A percentile compares a stretch with the other conserved stretches of the same genome.
phyloP scores from a whole-genome alignment of 164 flowering plant species.

The Magnolia changhungtana region DNA sequence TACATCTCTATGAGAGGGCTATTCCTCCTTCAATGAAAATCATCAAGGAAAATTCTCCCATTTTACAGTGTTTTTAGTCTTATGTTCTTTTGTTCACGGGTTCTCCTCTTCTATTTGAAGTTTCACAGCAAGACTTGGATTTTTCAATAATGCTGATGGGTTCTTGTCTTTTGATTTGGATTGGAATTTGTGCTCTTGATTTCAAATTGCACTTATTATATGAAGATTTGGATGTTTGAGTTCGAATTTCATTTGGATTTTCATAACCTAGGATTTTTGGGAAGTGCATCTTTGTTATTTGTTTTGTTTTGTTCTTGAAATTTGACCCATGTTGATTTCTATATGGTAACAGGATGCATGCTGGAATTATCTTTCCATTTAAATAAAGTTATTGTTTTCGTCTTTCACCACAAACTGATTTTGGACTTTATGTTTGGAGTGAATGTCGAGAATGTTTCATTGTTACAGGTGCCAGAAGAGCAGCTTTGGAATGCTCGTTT shows the following conservation, averaged over 20 bases:
- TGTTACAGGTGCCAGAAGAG: conserved; percentile 39
- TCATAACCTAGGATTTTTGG: not conserved
- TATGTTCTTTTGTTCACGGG: not conserved
- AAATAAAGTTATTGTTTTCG: not conserved
- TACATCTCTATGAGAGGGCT: no score
- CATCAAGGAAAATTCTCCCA: no score
- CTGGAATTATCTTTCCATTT: not conserved
- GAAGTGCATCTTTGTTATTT: no score
- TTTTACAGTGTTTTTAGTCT: not conserved
- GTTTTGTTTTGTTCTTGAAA: no score
- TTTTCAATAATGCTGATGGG: not conserved
- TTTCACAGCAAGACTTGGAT: not conserved
- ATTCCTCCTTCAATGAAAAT: no score
- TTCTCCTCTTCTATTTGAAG: not conserved
- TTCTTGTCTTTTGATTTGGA: not conserved
- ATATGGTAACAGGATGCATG: not conserved
- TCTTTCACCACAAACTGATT: no score
- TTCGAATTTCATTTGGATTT: not conserved
- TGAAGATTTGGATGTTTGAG: not conserved
- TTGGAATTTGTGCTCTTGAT: no score
- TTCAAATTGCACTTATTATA: not conserved
- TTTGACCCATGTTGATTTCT: not conserved
- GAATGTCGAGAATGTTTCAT: not conserved
- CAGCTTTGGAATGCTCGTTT: conserved; percentile 61
- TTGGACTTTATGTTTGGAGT: not conserved